Base-by-base conservation (phyloP, 176 grass and related monocot species). In the Otatea glauca region DNA sequence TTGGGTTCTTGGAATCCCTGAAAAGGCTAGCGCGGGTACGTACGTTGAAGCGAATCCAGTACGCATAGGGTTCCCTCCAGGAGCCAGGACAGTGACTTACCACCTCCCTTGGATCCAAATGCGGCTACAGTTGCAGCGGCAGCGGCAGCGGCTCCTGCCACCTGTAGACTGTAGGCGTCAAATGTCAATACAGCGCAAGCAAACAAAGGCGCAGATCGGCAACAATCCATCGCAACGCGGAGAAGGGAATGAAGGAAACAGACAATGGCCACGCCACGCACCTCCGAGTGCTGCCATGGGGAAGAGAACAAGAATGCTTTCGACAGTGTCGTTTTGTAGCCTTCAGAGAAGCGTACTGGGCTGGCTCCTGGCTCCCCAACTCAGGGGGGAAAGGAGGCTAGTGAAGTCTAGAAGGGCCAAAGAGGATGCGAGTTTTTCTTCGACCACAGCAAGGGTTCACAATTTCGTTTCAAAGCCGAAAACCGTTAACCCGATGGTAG, bases 61-160 rank as follows among this genome's bases (percentile, higher is more conserved):
- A 47, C 68, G 48, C 79, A 20, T 81, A 70, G 70, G 70, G 81
- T 83, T 64, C 58, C 10, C 45, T 68, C 13, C 8, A 18, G 32
- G 8, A n/a, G n/a, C 15, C 51, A 23, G 73, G n/a, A n/a, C n/a
- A n/a, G n/a, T n/a, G 21, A 23, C 29, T 23, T 9, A 32, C 76
- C 29, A 4, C 0, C 2, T 9, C 34, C 81, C 63, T 71, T 10
- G 77, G 77, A 81, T 86, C 72, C 77, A 75, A 50, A 21, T 11
- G 77, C 51, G 2, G 82, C 53, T 34, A 89, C 75, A 74, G 86
- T 24, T 21, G n/a, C n/a, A n/a, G n/a, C n/a, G n/a, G n/a, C n/a
- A n/a, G n/a, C n/a, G n/a, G 13, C 72, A 8, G 65, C 44, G 3
- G 24, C 27, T 49, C 9, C 43, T 25, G 59, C 29, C 9, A 4